Conservation (phyloP, 2,329 filamentous ascomycete genomes). For the Colletotrichum truncatum region DNA sequence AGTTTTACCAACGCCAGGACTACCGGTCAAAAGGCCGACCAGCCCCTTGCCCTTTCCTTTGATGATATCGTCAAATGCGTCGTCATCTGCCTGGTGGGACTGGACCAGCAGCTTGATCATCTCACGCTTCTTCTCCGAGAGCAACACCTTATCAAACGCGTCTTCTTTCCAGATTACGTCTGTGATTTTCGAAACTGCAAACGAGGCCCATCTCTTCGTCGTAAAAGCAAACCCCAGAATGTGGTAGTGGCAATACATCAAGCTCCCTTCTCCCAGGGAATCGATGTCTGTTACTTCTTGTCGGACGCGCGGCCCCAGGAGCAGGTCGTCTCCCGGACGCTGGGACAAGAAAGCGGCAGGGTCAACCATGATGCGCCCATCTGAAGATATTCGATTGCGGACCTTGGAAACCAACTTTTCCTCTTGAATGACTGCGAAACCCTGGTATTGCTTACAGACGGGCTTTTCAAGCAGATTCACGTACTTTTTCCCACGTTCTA, state of each 20-base stretch:
- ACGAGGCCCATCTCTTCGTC: neutral
- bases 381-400: too few species aligned
- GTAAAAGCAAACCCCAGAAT: neutral
- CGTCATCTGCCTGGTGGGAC: neutral
- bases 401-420: neutral
- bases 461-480: neutral
- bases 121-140: neutral
- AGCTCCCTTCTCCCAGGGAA: neutral
- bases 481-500: neutral
- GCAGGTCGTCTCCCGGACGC: neutral
- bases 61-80: conserved; percentile 45
- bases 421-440: neutral
- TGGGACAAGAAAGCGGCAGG: neutral
- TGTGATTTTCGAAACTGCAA: neutral
- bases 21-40: conserved; percentile 54
- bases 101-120: neutral
- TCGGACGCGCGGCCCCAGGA: neutral
- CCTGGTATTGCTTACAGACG: neutral
- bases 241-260: neutral
- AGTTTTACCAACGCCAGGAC: conserved; percentile 59
- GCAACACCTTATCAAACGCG: neutral
- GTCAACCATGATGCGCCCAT: neutral
- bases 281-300: neutral
- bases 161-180: neutral
- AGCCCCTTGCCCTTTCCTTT: conserved; percentile 55